These are phyloP conservation scores for Mycena amicta DNA, from an alignment of 768 basidiomycete species.

Conservation along the genomic window DNA sequence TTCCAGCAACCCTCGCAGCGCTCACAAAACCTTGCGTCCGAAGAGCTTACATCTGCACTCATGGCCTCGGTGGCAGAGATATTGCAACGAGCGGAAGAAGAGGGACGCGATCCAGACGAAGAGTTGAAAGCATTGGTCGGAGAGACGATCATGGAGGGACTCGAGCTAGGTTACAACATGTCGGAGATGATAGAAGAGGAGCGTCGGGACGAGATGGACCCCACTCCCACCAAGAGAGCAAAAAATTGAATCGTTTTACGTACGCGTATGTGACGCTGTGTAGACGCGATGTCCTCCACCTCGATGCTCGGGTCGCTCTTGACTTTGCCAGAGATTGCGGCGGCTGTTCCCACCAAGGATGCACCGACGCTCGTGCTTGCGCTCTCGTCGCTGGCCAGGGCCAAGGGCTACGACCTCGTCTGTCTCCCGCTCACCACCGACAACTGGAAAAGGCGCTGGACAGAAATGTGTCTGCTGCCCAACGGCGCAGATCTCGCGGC, in stretches of 20 bases:
- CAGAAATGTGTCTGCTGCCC: slow-evolving; percentile 79
- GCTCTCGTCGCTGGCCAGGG: slow-evolving; percentile 52
- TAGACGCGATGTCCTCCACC: slow-evolving; percentile 34
- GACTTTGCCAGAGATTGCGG: slow-evolving; percentile 45
- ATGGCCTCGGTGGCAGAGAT: slow-evolving; percentile 69
- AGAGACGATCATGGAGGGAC: slow-evolving; percentile 66
- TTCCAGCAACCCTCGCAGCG: slow-evolving; percentile 58
- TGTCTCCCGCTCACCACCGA: slow-evolving; percentile 89
- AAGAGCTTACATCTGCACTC: slow-evolving; percentile 66
- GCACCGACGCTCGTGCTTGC: slow-evolving; percentile 49
- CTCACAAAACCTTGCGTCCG: slow-evolving; percentile 68
- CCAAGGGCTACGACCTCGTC: slow-evolving; percentile 73
- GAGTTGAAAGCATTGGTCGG: slow-evolving; percentile 66
- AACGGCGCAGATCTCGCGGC: slow-evolving; percentile 42
- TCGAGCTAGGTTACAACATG: slow-evolving; percentile 63
- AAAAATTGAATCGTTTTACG: slow-evolving; percentile 21
- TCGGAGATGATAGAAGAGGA: slow-evolving; percentile 32
- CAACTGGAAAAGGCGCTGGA: slow-evolving; percentile 88
- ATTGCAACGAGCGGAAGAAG: slow-evolving; percentile 54
- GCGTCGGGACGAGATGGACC: slow-evolving; percentile 27
- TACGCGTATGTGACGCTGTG: slow-evolving; percentile 13
- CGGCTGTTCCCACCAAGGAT: slow-evolving; percentile 21
- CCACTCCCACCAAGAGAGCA: slow-evolving; percentile 39
- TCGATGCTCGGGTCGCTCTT: slow-evolving; percentile 41
- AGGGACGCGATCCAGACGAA: slow-evolving; percentile 69